Base-by-base conservation (phyloP, 2,329 filamentous ascomycete genomes). In the Bipolaris cookei region DNA sequence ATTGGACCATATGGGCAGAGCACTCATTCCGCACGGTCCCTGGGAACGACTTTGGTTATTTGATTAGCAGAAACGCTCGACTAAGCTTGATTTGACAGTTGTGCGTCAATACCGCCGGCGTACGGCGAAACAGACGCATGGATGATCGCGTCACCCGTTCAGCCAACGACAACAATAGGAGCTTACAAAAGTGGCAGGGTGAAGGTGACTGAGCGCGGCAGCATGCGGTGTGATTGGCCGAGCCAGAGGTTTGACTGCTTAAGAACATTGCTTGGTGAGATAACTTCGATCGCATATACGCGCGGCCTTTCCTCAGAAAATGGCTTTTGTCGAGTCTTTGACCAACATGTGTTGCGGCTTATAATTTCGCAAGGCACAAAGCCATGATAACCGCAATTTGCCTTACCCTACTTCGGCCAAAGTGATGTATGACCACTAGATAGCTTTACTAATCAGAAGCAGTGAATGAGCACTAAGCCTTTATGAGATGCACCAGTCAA, bases 161-260 rank as follows among this genome's bases (percentile, higher is more conserved):
- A 39, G 39, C 39, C 45, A 48, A 44, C 43, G 45, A 21, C 49
- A 58, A 45, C 54, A 44, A 58, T 58, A 54, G 54, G 32, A n/a
- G 38, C 38, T 41, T 44, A 45, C 42, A 25, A n/a, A 23, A 13
- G 54, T 54, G 54, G 53, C 47, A 30, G 20, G 30, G 44, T 11
- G 6, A 6, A 45, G 6, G 54, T 56, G 49, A 43, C 49, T 32
- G 50, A 49, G 49, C 28, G 10, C 13, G 30, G 23, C 34, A 46
- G 21, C 47, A 41, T 41, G 41, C 42, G 23, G 28, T 41, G 20
- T 32, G 42, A 56, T 56, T 47, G 48, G 42, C 35, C 28, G 20
- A 39, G 10, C 6, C 35, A 5, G 25, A 42, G 28, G 18, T 23
- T 25, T 28, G 20, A 44, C 32, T 35, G 18, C 30, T 20, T 34